These are phyloP conservation scores for Colletotrichum shisoi DNA, from an alignment of 2,329 filamentous ascomycete species.

Conservation along the genomic window DNA sequence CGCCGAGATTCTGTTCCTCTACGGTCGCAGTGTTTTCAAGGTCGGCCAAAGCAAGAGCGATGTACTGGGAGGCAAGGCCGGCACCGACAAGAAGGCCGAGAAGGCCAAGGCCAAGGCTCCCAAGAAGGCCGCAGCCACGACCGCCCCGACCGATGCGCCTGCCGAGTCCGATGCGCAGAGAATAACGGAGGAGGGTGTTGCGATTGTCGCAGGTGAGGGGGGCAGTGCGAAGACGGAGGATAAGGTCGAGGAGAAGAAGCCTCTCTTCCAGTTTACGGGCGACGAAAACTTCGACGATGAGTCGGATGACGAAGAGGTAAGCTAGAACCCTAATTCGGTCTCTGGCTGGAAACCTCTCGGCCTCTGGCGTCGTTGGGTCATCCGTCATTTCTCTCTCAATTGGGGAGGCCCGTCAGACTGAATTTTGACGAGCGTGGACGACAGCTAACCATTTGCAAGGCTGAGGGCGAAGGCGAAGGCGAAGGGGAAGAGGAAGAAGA, in stretches of 20 bases:
- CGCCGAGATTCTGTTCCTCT: slow-evolving; percentile 91
- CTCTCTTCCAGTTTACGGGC: slow-evolving; percentile 89
- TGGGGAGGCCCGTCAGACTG: neutral
- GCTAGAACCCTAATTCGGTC: slow-evolving; percentile 33
- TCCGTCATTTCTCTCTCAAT: neutral
- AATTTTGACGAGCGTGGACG: neutral
- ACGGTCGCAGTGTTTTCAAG: slow-evolving; percentile 92
- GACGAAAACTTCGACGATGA: slow-evolving; percentile 93
- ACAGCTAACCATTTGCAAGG: slow-evolving; percentile 34
- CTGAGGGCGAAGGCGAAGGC: slow-evolving; percentile 53
- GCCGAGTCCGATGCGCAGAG: slow-evolving; percentile 53
- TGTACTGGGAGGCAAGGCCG: slow-evolving; percentile 83
- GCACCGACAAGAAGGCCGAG: slow-evolving; percentile 59
- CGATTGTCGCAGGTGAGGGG: slow-evolving; percentile 55
- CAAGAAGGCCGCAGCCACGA: slow-evolving; percentile 48
- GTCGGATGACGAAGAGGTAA: slow-evolving; percentile 76
- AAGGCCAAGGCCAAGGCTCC: slow-evolving; percentile 48
- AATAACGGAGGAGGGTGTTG: slow-evolving; percentile 57
- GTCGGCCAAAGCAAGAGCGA: slow-evolving; percentile 94
- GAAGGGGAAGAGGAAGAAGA: slow-evolving; percentile 64
- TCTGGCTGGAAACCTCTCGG: slow-evolving; percentile 4
- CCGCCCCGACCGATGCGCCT: slow-evolving; percentile 47
- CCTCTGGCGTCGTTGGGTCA: neutral
- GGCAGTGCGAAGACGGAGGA: slow-evolving; percentile 52
- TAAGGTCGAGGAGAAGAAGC: slow-evolving; percentile 67